Evolutionary conservation across 2,329 filamentous ascomycete species (phyloP).

Genomic region (Blastomyces emzantsi): DNA sequence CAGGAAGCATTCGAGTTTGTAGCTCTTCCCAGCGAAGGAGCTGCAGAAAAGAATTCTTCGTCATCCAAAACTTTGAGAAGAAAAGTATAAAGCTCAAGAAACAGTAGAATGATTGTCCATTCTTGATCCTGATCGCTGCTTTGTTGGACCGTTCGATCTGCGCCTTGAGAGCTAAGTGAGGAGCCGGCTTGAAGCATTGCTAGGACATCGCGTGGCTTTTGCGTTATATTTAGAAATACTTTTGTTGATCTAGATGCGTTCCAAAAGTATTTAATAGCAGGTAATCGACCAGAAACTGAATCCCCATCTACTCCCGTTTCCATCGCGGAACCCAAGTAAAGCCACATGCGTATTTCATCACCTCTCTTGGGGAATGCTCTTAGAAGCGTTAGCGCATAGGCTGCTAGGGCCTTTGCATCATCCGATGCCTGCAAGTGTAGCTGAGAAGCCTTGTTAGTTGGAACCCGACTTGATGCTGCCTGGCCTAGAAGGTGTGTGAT

Average conservation of each 20-base stretch:
- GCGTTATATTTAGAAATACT: constrained; percentile 49
- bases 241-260: constrained; percentile 50
- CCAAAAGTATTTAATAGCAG: constrained; percentile 81
- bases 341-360: constrained; percentile 89
- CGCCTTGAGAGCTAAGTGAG: constrained; percentile 32
- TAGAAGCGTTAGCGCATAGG: constrained; percentile 76
- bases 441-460: constrained; percentile 20
- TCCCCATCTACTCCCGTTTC: constrained; percentile 28
- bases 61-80: constrained; percentile 89
- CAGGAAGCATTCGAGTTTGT: constrained; percentile 46
- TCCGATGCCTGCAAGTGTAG: constrained; percentile 36
- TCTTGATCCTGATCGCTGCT: constrained; percentile 51
- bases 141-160: constrained; percentile 18
- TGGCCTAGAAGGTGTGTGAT: constrained; percentile 55
- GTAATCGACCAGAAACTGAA: constrained; percentile 36
- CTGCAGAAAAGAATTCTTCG: constrained; percentile 72
- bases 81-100: constrained; percentile 90
- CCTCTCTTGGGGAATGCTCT: constrained; percentile 72
- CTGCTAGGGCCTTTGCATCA: constrained; percentile 66
- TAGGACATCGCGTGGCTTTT: constrained; percentile 51
- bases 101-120: constrained; percentile 82
- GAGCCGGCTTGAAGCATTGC: constrained; percentile 43
- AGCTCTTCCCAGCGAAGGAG: constrained; percentile 38
- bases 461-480: constrained; percentile 24
- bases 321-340: constrained; percentile 65